Evolutionary conservation across 208 protist genomes (phyloP), one percentile per base, ranked within the genome.

Genomic region (Herpetomonas tarakana): DNA sequence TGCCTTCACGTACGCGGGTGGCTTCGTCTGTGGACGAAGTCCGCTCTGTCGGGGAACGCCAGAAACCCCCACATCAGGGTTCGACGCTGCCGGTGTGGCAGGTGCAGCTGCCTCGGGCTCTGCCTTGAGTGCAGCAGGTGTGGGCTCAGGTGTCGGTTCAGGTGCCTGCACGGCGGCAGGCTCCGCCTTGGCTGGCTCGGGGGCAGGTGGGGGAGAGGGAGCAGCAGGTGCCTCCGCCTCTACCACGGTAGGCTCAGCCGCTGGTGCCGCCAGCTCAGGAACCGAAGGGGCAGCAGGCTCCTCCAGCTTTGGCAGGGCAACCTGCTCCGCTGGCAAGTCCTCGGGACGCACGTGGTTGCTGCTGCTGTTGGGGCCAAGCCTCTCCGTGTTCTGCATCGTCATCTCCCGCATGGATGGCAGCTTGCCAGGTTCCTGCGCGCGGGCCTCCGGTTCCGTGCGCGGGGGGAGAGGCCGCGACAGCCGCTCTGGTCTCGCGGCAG

Each of bases 401-500:
- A 12, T 28, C 26, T 63, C 58, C 0, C 58, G 58, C 16, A 54
- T 18, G 16, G 58, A 63, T 4, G 58, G 58, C 44, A 63, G 58
- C 39, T n/a, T 3, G 12, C 58, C 58, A 35, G 47, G 12, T n/a
- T 18, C 47, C 16, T n/a, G 46, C 31, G 31, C 19, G 6, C 22
- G 27, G 3, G 6, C 47, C 21, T 45, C 41, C 1, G 47, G 18
- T 2, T 29, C 30, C 21, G 46, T 6, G 2, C 35, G 6, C 35
- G 35, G 35, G 35, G 35, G 35, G 9, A 41, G 14, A 18, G 35
- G 35, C 35, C 14, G 35, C 35, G 35, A 41, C 9, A 41, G 35
- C 6, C 35, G 35, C 35, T 41, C 35, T 6, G 14, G 35, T 6
- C 14, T 6, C 9, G 35, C 9, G 6, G 35, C 35, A 41, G 35